A percentile compares a stretch with the other conserved stretches of the same genome.
Evolutionary conservation across 306 rosid species (phyloP).

Genomic region (Pachyrhizus erosus): DNA sequence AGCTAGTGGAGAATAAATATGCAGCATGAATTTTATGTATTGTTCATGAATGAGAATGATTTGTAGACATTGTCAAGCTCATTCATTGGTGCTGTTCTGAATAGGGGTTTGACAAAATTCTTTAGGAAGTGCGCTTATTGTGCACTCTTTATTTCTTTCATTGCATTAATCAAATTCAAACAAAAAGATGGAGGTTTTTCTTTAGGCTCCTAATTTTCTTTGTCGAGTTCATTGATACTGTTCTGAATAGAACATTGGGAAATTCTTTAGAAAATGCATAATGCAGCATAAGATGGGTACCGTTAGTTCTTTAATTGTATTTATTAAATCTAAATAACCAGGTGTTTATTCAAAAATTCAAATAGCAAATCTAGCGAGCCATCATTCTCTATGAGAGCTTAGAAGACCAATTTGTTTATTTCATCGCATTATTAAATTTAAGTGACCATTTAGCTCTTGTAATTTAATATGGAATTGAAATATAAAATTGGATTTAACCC

Average conservation of each 20-base stretch:
- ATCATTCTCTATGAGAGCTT: neutral
- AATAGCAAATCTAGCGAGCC: neutral
- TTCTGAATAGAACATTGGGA: neutral
- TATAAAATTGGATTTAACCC: too few species aligned
- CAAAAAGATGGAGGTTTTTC: neutral
- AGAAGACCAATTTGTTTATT: neutral
- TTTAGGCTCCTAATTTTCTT: neutral
- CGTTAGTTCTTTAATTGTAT: neutral
- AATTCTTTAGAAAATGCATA: neutral
- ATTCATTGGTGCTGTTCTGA: constrained; percentile 10
- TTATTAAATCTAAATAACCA: neutral
- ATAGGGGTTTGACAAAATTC: neutral
- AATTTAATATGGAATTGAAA: neutral
- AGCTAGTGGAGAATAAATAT: constrained; percentile 17
- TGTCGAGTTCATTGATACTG: neutral
- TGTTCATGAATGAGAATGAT: constrained; percentile 31
- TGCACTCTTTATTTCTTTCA: constrained; percentile 3
- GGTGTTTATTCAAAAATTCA: neutral
- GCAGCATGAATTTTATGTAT: constrained; percentile 10
- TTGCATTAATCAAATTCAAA: constrained; percentile 25
- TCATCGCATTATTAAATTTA: neutral
- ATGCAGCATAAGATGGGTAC: neutral
- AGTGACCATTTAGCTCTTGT: neutral
- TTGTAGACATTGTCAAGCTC: constrained; percentile 4
- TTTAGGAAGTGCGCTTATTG: neutral